Evolutionary conservation across 352 stramenopile genomes (phyloP), one percentile per base, ranked within the genome.

Genomic region (Pythium utonaiense): DNA sequence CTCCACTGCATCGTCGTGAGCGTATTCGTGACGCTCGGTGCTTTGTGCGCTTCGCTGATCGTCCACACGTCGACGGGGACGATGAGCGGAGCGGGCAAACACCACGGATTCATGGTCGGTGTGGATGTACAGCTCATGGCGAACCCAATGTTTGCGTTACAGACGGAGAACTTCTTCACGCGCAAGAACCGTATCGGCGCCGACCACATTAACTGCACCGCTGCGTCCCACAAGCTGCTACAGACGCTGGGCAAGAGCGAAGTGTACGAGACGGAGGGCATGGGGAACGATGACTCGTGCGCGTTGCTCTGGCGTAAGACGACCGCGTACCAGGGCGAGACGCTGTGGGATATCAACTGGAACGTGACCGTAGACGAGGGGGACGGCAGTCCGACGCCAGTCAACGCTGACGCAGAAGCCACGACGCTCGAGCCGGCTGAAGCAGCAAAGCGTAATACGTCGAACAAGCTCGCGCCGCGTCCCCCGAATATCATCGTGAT

Each of bases 111-210:
- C 4, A 66, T 76, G 13, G 51, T 70, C 28, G 41, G 53, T 13
- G 75, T 89, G 28, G 80, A 89, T 57, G 84, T 89, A 74, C 78
- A 86, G 56, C 66, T 89, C 14, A 86, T 89, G 80, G 72, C 80
- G 40, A 89, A 89, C 48, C 71, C 80, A 10, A 78, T 87, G 75
- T 87, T 87, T 45, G 60, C 75, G 0, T 62, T 89, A 6, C 67
- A 89, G 51, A 67, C 73, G 0, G 80, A 90, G 47, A 67, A 67
- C 2, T 85, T 90, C 25, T 83, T 88, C 19, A 53, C 77, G 1
- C 67, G 66, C 6, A 67, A 69, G 3, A 80, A 62, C n/a, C 57
- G 50, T 9, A 60, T 70, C 7, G 67, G 73, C 22, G 69, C 67
- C 41, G 74, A 85, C 38, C 74, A 81, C 40, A 86, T 90, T 38